Evolutionary conservation across 805 yeast genomes (phyloP), one percentile per base, ranked within the genome.

Genomic region (Kodamaea neixiangensis): DNA sequence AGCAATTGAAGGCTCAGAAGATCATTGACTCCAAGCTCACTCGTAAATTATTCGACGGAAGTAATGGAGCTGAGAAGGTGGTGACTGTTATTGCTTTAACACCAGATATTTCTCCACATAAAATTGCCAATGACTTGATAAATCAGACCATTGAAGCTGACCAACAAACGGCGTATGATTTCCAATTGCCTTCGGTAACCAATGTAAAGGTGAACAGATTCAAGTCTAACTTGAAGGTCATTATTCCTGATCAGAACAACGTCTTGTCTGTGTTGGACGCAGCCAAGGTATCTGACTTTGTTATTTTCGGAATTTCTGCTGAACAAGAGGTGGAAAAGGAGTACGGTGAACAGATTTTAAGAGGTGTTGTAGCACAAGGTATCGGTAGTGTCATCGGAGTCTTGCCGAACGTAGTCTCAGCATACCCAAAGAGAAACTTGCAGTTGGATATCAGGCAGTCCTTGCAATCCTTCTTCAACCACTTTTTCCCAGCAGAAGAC

Each of bases 351-450:
- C 92, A 89, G 61, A 82, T 92, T 22, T 76, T 94, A 50, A 83
- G 98, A 69, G 89, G 97, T 1, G 78, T 92, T 33, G 90, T 89
- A 62, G 80, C 92, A 11, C 99, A 96, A 72, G 98, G 98, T 75
- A 86, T 92, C 11, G 86, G 96, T 0, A 81, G 90, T 3, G 85
- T 84, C 1, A 72, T 87, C 50, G 94, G 96, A 22, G 89, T 89
- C 9, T 81, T 92, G 21, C 82, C 94, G 6, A 89, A 90, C 60
- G 65, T 91, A 31, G 80, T 86, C 1, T 63, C 79, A 2, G 80
- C 83, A 1, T 88, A 82, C 58, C 85, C 87, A 38, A 87, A 86
- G 67, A 83, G 80, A 61, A 89, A 89, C 63, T 80, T 87, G 58
- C 97, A 89, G 65, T 67, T 77, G 51, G 96, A 87, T 62, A 59